Evolutionary conservation across 2,329 filamentous ascomycete genomes (phyloP).

Genomic region (Beauveria australis): DNA sequence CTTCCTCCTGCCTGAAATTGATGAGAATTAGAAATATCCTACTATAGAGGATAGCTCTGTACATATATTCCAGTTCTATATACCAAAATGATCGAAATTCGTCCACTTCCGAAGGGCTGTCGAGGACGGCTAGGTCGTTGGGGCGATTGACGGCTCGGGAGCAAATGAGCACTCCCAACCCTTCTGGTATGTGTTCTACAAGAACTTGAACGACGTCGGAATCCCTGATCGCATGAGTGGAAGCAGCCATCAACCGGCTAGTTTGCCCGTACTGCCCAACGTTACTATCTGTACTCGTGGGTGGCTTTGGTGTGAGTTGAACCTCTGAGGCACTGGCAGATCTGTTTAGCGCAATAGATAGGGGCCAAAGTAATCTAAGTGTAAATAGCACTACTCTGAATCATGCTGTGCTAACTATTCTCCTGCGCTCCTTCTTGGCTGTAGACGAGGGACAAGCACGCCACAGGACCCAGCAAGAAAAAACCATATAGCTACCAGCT

Average conservation of each 20-base stretch:
- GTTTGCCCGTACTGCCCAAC: not conserved
- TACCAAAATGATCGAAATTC: constrained; percentile 16
- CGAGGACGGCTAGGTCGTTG: constrained; percentile 21
- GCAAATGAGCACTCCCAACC: constrained; percentile 22
- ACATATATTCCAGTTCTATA: constrained; percentile 17
- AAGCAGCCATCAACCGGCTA: constrained; percentile 14
- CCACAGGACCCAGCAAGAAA: too few species aligned
- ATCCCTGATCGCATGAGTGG: constrained; percentile 24
- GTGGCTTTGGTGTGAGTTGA: not conserved
- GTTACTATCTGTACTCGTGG: not conserved
- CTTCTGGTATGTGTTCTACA: constrained; percentile 23
- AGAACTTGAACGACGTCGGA: constrained; percentile 21
- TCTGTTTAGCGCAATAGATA: too few species aligned
- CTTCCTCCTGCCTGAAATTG: constrained; percentile 18
- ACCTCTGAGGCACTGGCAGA: too few species aligned
- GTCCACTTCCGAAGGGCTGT: constrained; percentile 16
- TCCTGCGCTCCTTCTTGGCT: too few species aligned
- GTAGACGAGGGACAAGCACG: too few species aligned
- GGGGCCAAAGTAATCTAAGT: too few species aligned
- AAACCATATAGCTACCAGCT: too few species aligned
- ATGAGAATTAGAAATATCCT: constrained; percentile 18
- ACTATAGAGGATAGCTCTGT: constrained; percentile 23
- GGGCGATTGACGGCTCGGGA: constrained; percentile 24
- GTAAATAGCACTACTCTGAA: too few species aligned
- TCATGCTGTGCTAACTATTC: too few species aligned